Conservation (phyloP, 2,329 filamentous ascomycete species). For the Hypoxylon sp. region DNA sequence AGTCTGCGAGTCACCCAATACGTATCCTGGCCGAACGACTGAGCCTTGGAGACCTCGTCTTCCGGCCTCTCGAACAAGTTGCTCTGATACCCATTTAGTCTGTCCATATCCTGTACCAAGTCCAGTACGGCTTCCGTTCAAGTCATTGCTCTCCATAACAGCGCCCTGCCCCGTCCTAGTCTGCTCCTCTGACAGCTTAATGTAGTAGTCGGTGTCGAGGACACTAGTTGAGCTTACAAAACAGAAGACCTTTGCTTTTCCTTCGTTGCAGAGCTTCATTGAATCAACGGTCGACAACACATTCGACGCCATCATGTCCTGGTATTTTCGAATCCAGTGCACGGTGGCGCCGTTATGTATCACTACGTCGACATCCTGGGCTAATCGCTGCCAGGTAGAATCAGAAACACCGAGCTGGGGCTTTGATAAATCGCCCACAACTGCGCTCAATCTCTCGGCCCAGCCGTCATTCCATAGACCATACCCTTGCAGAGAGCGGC, state of each 20-base stretch:
- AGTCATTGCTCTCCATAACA: slow-evolving; percentile 82
- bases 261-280: slow-evolving; percentile 80
- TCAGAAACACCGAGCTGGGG: slow-evolving; percentile 80
- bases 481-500: slow-evolving; percentile 79
- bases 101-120: slow-evolving; percentile 93
- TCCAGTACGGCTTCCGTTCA: slow-evolving; percentile 81
- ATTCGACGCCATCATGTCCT: slow-evolving; percentile 79
- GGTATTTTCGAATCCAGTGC: slow-evolving; percentile 87
- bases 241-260: slow-evolving; percentile 82
- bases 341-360: slow-evolving; percentile 87
- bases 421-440: slow-evolving; percentile 81
- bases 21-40: slow-evolving; percentile 87
- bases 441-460: slow-evolving; percentile 74
- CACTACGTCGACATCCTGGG: slow-evolving; percentile 77
- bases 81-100: slow-evolving; percentile 81
- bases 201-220: slow-evolving; percentile 86
- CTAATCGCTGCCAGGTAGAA: slow-evolving; percentile 74
- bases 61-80: slow-evolving; percentile 83
- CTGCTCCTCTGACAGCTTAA: slow-evolving; percentile 77
- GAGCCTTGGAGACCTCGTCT: slow-evolving; percentile 80
- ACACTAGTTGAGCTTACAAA: slow-evolving; percentile 89
- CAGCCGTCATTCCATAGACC: slow-evolving; percentile 83
- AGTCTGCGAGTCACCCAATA: slow-evolving; percentile 79
- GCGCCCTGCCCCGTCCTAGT: slow-evolving; percentile 73
- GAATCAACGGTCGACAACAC: slow-evolving; percentile 85